A percentile compares a stretch with the other conserved stretches of the same genome.
These are phyloP conservation scores for Coleophoma eucalyptorum DNA, from an alignment of 2,329 filamentous ascomycete species.

Conservation along the genomic window DNA sequence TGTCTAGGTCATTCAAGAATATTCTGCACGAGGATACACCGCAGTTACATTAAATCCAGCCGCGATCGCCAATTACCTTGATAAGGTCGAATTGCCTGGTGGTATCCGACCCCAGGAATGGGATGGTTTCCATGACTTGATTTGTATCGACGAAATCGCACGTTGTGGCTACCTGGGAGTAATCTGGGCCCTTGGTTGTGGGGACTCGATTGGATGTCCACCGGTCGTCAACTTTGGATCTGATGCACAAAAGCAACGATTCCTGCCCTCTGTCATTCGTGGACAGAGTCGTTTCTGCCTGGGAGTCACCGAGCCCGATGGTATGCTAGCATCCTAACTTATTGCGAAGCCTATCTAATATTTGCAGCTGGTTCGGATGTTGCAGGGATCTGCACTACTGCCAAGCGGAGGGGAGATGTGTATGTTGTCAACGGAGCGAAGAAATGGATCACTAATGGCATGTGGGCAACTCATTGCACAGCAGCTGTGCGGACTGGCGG, in stretches of 20 bases:
- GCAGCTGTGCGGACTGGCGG: conserved; percentile 86
- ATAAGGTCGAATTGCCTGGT: background rate
- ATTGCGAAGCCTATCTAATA: background rate
- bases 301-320: conserved; percentile 88
- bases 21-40: conserved; percentile 79
- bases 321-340: conserved; percentile 1
- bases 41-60: conserved; percentile 4
- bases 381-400: conserved; percentile 90
- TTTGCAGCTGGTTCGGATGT: conserved; percentile 75
- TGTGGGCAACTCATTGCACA: conserved; percentile 94
- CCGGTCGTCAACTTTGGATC: conserved; percentile 88
- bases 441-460: conserved; percentile 98
- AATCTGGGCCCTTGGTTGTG: conserved; percentile 91
- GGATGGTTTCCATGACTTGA: conserved; percentile 96
- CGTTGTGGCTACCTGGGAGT: conserved; percentile 82
- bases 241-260: conserved; percentile 75
- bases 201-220: conserved; percentile 86
- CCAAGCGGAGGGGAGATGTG: conserved; percentile 85
- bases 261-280: conserved; percentile 76
- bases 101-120: conserved; percentile 69
- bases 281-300: conserved; percentile 95
- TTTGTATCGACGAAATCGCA: conserved; percentile 88
- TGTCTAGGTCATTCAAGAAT: conserved; percentile 80
- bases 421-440: conserved; percentile 98
- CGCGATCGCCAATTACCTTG: background rate